phyloP scores from a whole-genome alignment of 441 rosid genomes.

The Pelargonium myrrhifolium region DNA sequence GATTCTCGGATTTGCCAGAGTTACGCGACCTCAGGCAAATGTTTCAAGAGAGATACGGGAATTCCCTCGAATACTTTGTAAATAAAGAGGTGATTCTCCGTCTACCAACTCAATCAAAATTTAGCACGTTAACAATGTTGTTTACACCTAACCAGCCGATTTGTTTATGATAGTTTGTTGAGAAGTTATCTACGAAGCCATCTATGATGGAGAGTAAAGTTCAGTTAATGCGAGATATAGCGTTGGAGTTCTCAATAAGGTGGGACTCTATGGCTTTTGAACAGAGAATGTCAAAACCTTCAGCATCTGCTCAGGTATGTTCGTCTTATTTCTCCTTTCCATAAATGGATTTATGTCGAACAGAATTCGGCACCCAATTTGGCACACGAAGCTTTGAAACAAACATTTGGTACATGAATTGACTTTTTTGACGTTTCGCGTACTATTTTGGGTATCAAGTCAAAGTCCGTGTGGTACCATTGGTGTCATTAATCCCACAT shows the following conservation, averaged over 20 bases:
- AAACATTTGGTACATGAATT: no score
- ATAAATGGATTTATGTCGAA: no score
- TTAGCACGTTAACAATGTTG: not conserved
- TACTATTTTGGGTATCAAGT: no score
- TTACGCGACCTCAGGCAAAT: slow-evolving; percentile 74
- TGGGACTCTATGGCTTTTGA: slow-evolving; percentile 33
- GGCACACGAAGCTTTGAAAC: no score
- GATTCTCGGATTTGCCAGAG: slow-evolving; percentile 88
- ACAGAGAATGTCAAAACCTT: slow-evolving; percentile 36
- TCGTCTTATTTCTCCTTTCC: slow-evolving; percentile 11
- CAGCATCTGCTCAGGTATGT: slow-evolving; percentile 39
- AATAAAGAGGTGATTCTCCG: slow-evolving; percentile 56
- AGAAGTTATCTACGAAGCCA: slow-evolving; percentile 12
- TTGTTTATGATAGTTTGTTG: slow-evolving; percentile 12
- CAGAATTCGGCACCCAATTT: no score
- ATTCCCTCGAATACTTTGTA: slow-evolving; percentile 51
- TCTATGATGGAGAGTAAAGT: slow-evolving; percentile 18
- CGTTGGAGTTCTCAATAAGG: slow-evolving; percentile 16
- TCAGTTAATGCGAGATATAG: slow-evolving; percentile 18
- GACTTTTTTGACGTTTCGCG: no score
- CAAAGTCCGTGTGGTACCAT: no score
- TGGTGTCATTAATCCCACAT: not conserved
- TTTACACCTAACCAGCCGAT: not conserved
- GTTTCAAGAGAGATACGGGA: slow-evolving; percentile 66
- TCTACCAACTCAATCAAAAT: not conserved